Evolutionary conservation across 805 yeast genomes (phyloP).

Genomic region (Tetrapisispora nanseiensis): DNA sequence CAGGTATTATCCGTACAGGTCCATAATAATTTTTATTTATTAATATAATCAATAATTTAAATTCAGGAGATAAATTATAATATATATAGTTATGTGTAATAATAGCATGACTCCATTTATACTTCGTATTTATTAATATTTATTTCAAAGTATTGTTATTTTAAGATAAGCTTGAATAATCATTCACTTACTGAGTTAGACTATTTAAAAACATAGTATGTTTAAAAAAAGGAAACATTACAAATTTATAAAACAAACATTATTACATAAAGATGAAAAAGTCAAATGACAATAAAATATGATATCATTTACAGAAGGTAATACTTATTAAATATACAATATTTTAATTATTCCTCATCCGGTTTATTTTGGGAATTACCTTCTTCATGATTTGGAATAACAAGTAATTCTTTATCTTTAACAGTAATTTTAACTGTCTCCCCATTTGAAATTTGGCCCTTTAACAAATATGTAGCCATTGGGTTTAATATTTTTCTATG

Average conservation of each 20-base stretch:
- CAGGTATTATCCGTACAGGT: constrained; percentile 92
- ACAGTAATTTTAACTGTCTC: constrained; percentile 47
- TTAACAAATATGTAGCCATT: constrained; percentile 67
- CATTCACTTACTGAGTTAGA: too few relatives aligned
- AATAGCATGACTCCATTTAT: too few relatives aligned
- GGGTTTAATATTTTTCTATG: constrained; percentile 83
- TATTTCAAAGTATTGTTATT: too few relatives aligned
- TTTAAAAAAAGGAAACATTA: too few relatives aligned
- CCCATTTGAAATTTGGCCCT: constrained; percentile 60
- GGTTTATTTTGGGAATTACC: constrained; percentile 12
- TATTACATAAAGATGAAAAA: too few relatives aligned
- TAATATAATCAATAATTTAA: background rate
- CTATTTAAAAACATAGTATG: too few relatives aligned
- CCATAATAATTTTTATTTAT: constrained; percentile 18
- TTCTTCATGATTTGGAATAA: constrained; percentile 38
- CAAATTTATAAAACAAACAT: too few relatives aligned
- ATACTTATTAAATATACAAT: too few relatives aligned
- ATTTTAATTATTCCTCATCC: background rate
- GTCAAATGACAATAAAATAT: too few relatives aligned
- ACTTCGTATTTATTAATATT: too few relatives aligned
- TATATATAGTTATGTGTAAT: background rate
- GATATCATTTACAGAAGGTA: too few relatives aligned
- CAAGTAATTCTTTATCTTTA: constrained; percentile 32
- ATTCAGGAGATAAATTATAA: background rate
- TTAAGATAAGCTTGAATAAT: too few relatives aligned